These are phyloP conservation scores for Besnoitia besnoiti DNA, from an alignment of 169 alveolate species.

Conservation along the genomic window DNA sequence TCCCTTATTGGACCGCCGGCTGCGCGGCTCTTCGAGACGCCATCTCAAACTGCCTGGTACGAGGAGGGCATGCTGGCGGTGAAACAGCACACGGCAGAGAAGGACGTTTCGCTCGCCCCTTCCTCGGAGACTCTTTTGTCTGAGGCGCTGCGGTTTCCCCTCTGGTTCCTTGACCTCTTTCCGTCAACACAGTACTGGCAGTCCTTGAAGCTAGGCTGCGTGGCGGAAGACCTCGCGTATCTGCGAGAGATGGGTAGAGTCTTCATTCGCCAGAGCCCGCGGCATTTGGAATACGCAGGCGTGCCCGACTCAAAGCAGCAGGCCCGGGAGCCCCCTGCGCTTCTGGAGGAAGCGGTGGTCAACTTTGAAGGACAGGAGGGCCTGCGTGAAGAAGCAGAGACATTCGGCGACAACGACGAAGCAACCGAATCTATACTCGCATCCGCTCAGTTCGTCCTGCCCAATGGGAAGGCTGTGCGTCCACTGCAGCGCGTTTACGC, in stretches of 20 bases:
- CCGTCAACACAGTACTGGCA: constrained; percentile 32
- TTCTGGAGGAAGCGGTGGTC: neutral
- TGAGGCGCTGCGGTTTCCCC: constrained; percentile 34
- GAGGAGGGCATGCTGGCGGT: constrained; percentile 22
- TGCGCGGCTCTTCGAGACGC: constrained; percentile 22
- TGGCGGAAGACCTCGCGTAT: constrained; percentile 10
- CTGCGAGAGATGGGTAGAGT: constrained; percentile 19
- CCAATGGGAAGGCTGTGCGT: neutral
- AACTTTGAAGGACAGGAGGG: neutral
- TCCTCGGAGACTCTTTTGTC: neutral
- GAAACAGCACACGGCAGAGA: neutral
- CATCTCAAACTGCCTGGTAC: constrained; percentile 39
- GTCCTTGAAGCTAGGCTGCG: constrained; percentile 17
- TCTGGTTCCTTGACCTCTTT: constrained; percentile 25
- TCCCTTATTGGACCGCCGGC: constrained; percentile 27
- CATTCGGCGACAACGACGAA: neutral
- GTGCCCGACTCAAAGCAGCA: neutral
- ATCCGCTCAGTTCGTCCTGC: neutral
- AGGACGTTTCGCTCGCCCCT: neutral
- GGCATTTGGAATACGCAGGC: neutral
- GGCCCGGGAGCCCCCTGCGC: neutral
- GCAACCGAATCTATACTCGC: neutral
- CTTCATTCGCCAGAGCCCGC: constrained; percentile 2
- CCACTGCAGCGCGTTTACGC: constrained; percentile 34
- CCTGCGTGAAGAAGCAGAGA: neutral